These are phyloP conservation scores for Hyphopichia fennica DNA, from an alignment of 1,139 yeast species.

Conservation along the genomic window DNA sequence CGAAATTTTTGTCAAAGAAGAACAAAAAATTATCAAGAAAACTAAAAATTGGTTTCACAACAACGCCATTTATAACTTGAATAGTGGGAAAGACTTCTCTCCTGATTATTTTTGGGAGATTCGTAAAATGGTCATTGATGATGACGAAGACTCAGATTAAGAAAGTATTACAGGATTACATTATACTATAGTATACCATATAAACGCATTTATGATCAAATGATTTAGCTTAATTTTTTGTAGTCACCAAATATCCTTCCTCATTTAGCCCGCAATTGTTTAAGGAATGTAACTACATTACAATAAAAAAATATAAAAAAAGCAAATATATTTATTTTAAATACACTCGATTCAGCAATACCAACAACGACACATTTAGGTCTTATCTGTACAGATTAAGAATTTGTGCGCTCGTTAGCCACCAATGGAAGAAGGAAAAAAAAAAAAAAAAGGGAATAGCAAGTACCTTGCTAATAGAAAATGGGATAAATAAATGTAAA, in stretches of 20 bases:
- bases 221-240: too few relatives aligned
- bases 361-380: neutral
- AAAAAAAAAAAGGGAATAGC: neutral
- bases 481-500: neutral
- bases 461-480: neutral
- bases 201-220: neutral
- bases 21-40: slow-evolving; percentile 47
- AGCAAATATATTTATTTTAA: neutral
- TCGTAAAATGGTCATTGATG: slow-evolving; percentile 51
- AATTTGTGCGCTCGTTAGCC: neutral
- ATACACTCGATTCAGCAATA: neutral
- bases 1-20: slow-evolving; percentile 50
- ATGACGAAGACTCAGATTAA: slow-evolving; percentile 15
- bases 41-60: slow-evolving; percentile 54
- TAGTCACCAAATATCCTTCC: too few relatives aligned
- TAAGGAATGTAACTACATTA: too few relatives aligned
- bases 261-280: too few relatives aligned
- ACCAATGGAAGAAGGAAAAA: neutral
- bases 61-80: slow-evolving; percentile 30
- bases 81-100: slow-evolving; percentile 17
- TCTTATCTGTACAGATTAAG: neutral
- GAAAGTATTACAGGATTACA: neutral
- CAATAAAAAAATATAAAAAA: neutral
- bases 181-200: too few relatives aligned
- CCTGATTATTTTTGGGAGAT: slow-evolving; percentile 54